Conservation (phyloP, 1,139 yeast genomes). For the Pneumocystis carinii region DNA sequence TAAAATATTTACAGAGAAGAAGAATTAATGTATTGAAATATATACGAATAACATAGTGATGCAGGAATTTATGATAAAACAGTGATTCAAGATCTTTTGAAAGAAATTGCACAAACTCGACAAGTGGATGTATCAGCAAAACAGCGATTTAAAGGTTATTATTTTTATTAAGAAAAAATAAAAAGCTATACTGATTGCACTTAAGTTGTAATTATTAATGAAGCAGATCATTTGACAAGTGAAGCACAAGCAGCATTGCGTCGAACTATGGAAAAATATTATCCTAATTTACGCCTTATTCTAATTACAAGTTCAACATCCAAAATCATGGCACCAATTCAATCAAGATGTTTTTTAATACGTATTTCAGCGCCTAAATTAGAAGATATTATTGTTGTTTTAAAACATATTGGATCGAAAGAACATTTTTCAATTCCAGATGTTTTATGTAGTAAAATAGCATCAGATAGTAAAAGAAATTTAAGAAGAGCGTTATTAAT, state of each 20-base stretch:
- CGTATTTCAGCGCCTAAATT: conserved; percentile 71
- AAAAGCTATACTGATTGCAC: background rate
- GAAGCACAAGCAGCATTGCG: conserved; percentile 97
- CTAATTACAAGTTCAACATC: conserved; percentile 81
- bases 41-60: conserved; percentile 35
- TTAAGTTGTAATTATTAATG: conserved; percentile 74
- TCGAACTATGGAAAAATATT: conserved; percentile 95
- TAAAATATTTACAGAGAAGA: background rate
- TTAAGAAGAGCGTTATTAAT: conserved; percentile 63
- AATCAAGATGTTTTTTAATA: conserved; percentile 75
- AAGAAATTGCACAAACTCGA: conserved; percentile 89
- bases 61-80: conserved; percentile 91
- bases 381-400: conserved; percentile 41
- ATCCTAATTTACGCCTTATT: conserved; percentile 69
- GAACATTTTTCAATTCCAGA: conserved; percentile 39
- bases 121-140: conserved; percentile 65
- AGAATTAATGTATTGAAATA: background rate
- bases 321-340: conserved; percentile 82
- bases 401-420: conserved; percentile 39
- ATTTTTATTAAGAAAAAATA: background rate
- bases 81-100: conserved; percentile 82
- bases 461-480: conserved; percentile 48
- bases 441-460: conserved; percentile 37
- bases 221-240: conserved; percentile 79
- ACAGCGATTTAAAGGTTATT: conserved; percentile 51